Evolutionary conservation across 2,329 filamentous ascomycete species (phyloP).

Genomic region (Seiridium unicorne): DNA sequence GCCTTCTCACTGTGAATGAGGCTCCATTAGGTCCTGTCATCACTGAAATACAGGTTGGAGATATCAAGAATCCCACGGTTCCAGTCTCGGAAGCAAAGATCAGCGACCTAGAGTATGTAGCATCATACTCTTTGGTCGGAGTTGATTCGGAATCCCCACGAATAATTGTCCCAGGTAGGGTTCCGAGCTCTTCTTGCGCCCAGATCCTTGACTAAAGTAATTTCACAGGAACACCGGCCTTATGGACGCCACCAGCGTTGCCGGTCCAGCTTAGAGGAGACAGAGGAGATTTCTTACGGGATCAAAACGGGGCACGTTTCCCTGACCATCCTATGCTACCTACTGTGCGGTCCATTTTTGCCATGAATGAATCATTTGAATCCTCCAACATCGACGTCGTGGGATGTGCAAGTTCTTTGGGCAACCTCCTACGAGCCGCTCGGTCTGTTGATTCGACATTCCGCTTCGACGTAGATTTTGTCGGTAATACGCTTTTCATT

Average conservation of each 20-base stretch:
- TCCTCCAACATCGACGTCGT: slow-evolving; percentile 18
- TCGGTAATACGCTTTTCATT: slow-evolving; percentile 23
- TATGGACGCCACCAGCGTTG: slow-evolving; percentile 19
- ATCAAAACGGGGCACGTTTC: slow-evolving; percentile 22
- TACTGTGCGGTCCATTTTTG: slow-evolving; percentile 19
- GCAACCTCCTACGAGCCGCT: slow-evolving; percentile 20
- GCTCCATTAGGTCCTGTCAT: slow-evolving; percentile 16
- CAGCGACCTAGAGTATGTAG: slow-evolving; percentile 16
- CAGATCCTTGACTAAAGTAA: neutral
- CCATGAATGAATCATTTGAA: slow-evolving; percentile 16
- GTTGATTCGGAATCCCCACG: slow-evolving; percentile 5
- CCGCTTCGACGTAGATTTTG: slow-evolving; percentile 20
- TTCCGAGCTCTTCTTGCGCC: too few species aligned
- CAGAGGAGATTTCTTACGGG: slow-evolving; percentile 17
- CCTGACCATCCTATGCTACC: slow-evolving; percentile 20
- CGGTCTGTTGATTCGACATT: slow-evolving; percentile 18
- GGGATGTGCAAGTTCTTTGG: slow-evolving; percentile 22
- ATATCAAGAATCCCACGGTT: neutral
- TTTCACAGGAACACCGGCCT: slow-evolving; percentile 17
- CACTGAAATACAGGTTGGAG: slow-evolving; percentile 12
- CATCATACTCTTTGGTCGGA: slow-evolving; percentile 22
- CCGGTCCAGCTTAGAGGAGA: slow-evolving; percentile 16
- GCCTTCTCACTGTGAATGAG: neutral
- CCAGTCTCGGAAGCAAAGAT: slow-evolving; percentile 15
- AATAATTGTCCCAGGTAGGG: slow-evolving; percentile 21